phyloP scores from a whole-genome alignment of 2,329 filamentous ascomycete genomes.

The Colletotrichum sp. region DNA sequence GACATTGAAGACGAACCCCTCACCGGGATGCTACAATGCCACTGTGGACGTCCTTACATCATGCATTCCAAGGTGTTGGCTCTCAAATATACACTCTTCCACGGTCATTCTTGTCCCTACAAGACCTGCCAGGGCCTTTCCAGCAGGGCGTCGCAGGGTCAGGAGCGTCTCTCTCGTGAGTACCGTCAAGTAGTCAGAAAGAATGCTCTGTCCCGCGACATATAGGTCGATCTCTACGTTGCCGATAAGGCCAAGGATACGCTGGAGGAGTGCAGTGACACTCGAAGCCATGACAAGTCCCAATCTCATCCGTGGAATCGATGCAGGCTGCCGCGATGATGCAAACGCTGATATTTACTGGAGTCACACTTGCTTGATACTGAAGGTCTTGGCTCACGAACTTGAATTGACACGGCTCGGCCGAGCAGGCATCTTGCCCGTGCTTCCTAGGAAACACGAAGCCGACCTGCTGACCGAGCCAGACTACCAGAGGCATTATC shows the following conservation, averaged over 20 bases:
- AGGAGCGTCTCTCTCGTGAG: too few species aligned
- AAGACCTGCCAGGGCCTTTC: too few species aligned
- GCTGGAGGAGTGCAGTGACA: too few species aligned
- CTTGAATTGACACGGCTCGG: not conserved
- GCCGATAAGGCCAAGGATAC: too few species aligned
- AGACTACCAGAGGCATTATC: not conserved
- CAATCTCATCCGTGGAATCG: not conserved
- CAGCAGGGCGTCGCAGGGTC: too few species aligned
- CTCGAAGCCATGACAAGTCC: too few species aligned
- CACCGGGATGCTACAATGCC: rapidly evolving
- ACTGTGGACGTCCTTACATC: not conserved
- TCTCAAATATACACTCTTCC: too few species aligned
- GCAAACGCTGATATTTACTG: not conserved
- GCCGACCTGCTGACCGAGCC: not conserved
- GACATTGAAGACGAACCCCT: not conserved
- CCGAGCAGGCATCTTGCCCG: not conserved
- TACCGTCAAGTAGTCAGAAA: too few species aligned
- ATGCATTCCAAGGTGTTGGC: not conserved
- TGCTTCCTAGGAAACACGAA: not conserved
- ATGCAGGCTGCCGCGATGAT: not conserved
- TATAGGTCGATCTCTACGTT: too few species aligned
- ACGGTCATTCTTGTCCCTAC: too few species aligned
- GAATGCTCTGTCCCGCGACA: too few species aligned
- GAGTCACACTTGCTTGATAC: not conserved
- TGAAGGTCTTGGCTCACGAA: not conserved